Base-by-base conservation (phyloP, 2,329 filamentous ascomycete genomes). In the Alternaria panax region DNA sequence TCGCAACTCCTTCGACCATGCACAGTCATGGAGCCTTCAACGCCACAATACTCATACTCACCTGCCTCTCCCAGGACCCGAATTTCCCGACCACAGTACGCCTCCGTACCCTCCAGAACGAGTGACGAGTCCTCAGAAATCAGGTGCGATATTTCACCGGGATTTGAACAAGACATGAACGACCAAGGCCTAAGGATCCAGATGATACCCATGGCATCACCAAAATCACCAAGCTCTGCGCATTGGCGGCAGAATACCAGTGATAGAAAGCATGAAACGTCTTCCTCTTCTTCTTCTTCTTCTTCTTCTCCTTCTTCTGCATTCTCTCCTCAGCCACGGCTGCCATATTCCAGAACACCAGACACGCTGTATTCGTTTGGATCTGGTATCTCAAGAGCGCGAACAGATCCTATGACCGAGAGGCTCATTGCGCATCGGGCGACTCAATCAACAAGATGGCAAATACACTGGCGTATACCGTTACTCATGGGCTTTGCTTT, bases 401-500 rank as follows among this genome's bases (percentile, higher is more conserved):
- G 70, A 46, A 72, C 68, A 5, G 72, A 76, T 60, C 64, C 72
- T 1, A 69, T 68, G 59, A 76, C 71, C 0, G 67, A 76, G 48
- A 64, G 68, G 20, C 67, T 76, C 18, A 76, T 76, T 28, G 68
- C 69, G 45, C 70, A 71, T 38, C 59, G 73, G 16, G 67, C 73
- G n/a, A 75, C 72, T 1, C 68, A 75, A 53, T 71, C 71, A 47
- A 64, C 71, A 18, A 47, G 66, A 56, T 76, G 73, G 73, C 68
- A 63, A 22, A 57, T 76, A 22, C 73, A 78, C 57, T 82, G 79
- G 79, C 76, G 75, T 18, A 71, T 65, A 16, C 74, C 75, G 0
- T 45, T 65, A 3, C 53, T 70, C 18, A 75, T 77, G 64, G 57
- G 63, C 2, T 52, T 62, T 30, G 60, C 71, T 1, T 75, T 78